These are phyloP conservation scores for Pochonia chlamydosporia DNA, from an alignment of 2,329 filamentous ascomycete genomes.

Conservation along the genomic window DNA sequence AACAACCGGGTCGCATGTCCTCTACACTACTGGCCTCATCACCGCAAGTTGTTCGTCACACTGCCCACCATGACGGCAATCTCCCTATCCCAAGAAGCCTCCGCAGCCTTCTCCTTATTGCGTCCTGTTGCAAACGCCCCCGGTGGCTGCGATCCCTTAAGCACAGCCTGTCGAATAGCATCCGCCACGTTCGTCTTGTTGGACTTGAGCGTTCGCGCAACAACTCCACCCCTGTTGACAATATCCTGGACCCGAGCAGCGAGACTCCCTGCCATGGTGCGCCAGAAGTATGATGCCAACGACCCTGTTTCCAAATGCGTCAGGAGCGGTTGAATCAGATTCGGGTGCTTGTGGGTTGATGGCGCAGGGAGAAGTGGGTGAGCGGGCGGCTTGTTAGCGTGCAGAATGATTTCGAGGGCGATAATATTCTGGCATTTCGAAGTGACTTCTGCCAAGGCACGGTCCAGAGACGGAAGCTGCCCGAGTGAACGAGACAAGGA, in stretches of 20 bases:
- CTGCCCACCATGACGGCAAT: slow-evolving; percentile 91
- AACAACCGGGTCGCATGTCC: too few relatives aligned
- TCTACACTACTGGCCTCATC: too few relatives aligned
- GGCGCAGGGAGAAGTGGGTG: slow-evolving; percentile 57
- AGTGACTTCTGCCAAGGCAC: slow-evolving; percentile 74
- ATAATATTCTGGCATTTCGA: slow-evolving; percentile 85
- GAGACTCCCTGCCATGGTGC: slow-evolving; percentile 74
- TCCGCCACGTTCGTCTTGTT: slow-evolving; percentile 72
- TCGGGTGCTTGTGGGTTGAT: slow-evolving; percentile 32
- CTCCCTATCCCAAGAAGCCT: slow-evolving; percentile 76
- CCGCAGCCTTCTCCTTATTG: slow-evolving; percentile 40
- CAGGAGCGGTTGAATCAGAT: slow-evolving; percentile 67
- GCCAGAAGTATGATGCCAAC: slow-evolving; percentile 88
- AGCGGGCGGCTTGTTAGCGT: slow-evolving; percentile 56
- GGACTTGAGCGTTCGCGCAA: slow-evolving; percentile 70
- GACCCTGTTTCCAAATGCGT: slow-evolving; percentile 80
- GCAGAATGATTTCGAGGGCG: slow-evolving; percentile 75
- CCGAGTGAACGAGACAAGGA: slow-evolving; percentile 70
- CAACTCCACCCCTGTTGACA: slow-evolving; percentile 72
- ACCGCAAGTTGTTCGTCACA: slow-evolving; percentile 55
- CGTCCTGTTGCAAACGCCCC: slow-evolving; percentile 39
- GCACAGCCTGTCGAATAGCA: slow-evolving; percentile 75
- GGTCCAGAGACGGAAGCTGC: slow-evolving; percentile 75
- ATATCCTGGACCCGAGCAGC: slow-evolving; percentile 79
- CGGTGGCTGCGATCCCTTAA: slow-evolving; percentile 67